Conservation (phyloP, 2,329 filamentous ascomycete species). For the Pestalotiopsis sp. region DNA sequence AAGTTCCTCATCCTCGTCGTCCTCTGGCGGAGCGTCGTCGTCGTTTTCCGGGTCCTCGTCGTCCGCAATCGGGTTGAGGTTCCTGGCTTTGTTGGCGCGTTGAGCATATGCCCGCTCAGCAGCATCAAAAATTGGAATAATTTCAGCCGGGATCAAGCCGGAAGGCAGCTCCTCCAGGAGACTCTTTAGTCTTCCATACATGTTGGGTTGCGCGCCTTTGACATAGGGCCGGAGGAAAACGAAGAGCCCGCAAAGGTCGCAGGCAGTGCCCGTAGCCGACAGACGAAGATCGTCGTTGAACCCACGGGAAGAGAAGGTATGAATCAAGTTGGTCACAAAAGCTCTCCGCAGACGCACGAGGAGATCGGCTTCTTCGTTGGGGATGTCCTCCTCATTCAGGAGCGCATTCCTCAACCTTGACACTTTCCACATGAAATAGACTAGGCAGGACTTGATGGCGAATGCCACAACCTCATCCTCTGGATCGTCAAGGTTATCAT, state of each 20-base stretch:
- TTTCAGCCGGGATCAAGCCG: slow-evolving; percentile 62
- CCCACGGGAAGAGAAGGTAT: slow-evolving; percentile 67
- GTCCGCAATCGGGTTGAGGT: slow-evolving; percentile 53
- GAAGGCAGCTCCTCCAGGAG: slow-evolving; percentile 71
- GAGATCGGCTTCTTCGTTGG: slow-evolving; percentile 61
- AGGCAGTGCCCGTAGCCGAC: slow-evolving; percentile 72
- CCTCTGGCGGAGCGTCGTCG: slow-evolving; percentile 63
- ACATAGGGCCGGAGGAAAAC: slow-evolving; percentile 66
- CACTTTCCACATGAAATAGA: slow-evolving; percentile 97
- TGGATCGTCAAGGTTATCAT: slow-evolving; percentile 71
- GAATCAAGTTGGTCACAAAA: slow-evolving; percentile 66
- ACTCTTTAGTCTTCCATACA: slow-evolving; percentile 57
- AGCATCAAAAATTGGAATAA: slow-evolving; percentile 77
- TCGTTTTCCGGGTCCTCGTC: slow-evolving; percentile 75
- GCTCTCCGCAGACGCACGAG: slow-evolving; percentile 57
- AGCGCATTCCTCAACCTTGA: slow-evolving; percentile 60
- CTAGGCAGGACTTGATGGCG: slow-evolving; percentile 75
- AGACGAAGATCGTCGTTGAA: slow-evolving; percentile 79
- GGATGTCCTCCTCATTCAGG: slow-evolving; percentile 55
- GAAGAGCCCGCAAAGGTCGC: slow-evolving; percentile 83
- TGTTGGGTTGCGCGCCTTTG: slow-evolving; percentile 45
- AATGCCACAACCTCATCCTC: slow-evolving; percentile 80
- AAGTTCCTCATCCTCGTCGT: slow-evolving; percentile 56
- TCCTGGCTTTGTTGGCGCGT: slow-evolving; percentile 63
- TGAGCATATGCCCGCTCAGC: slow-evolving; percentile 80